These are phyloP conservation scores for Hyphopichia fennica DNA, from an alignment of 1,139 yeast genomes.

Conservation along the genomic window DNA sequence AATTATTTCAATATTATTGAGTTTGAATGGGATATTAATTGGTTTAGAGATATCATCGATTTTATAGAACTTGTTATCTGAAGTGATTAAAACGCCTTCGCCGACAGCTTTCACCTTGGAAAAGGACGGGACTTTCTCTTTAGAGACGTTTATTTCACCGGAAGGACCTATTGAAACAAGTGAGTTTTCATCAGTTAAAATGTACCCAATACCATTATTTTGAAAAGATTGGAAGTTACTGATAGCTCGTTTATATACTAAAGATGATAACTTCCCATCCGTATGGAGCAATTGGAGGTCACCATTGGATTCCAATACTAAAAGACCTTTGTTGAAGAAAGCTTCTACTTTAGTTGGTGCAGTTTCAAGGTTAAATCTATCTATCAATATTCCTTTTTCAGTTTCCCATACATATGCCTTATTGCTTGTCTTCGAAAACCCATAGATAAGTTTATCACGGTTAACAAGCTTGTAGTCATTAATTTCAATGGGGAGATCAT, in stretches of 20 bases:
- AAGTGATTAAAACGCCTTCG: neutral
- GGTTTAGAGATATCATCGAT: neutral
- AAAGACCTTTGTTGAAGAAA: slow-evolving; percentile 17
- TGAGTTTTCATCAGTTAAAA: slow-evolving; percentile 9
- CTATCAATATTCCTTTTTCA: slow-evolving; percentile 17
- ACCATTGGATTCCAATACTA: slow-evolving; percentile 14
- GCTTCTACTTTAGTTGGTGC: slow-evolving; percentile 12
- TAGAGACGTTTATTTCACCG: neutral
- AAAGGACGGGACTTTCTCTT: neutral
- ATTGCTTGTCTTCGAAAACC: slow-evolving; percentile 11
- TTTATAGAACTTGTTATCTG: slow-evolving; percentile 1
- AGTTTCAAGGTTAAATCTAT: slow-evolving; percentile 11
- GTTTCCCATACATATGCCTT: slow-evolving; percentile 17
- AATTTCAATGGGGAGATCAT: slow-evolving; percentile 9
- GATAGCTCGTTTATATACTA: slow-evolving; percentile 5
- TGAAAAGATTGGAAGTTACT: slow-evolving; percentile 5
- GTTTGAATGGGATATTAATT: slow-evolving; percentile 9
- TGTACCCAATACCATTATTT: slow-evolving; percentile 14
- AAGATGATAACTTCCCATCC: slow-evolving; percentile 11
- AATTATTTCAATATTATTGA: slow-evolving; percentile 11
- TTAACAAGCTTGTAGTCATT: slow-evolving; percentile 9
- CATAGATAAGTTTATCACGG: slow-evolving; percentile 13
- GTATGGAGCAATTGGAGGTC: slow-evolving; percentile 2
- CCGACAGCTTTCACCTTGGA: slow-evolving; percentile 2
- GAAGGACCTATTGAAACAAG: slow-evolving; percentile 3